Evolutionary conservation across 2,329 filamentous ascomycete species (phyloP), one percentile per base, ranked within the genome.

Genomic region (Trichoderma citrinoviride): DNA sequence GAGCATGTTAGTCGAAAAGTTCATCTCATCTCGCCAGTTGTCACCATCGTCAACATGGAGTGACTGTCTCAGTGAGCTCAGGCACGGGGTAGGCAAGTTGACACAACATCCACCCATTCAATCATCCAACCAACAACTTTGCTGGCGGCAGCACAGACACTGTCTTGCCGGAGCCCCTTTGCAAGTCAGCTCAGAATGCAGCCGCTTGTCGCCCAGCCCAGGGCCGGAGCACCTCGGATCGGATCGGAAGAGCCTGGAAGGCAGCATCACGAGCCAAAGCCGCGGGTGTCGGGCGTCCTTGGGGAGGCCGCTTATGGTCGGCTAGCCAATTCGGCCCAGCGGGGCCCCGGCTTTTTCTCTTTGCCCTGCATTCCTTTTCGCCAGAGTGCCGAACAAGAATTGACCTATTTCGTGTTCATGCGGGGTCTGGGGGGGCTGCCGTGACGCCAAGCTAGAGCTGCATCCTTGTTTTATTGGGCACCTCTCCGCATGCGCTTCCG

Each of bases 1-100:
- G 3, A 14, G 15, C 17, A 47, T 71, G 72, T 77, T 72, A 77
- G 75, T 54, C 64, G 21, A 10, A 17, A 58, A 33, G 3, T n/a
- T 33, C 19, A 19, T 15, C 41, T 49, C 27, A n/a, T 27, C 37
- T 43, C 21, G 41, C 25, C 40, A 29, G 43, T 23, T 54, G 21
- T 27, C 47, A 33, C 8, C 29, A n/a, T 37, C 55, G 25, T 49
- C 55, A n/a, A n/a, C n/a, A 47, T 58, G 23, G 55, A 25, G 29
- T 7, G 55, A 5, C n/a, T 15, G 43, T 33, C 29, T 40, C 21
- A 40, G n/a, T n/a, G n/a, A n/a, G 33, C 33, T 37, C 33, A 41
- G 49, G 49, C 43, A 60, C 43, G n/a, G 15, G 27, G 19, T 19
- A 21, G 10, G 21, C 29, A 46, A 27, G 14, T 10, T 41, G 40